phyloP scores from a whole-genome alignment of 257 asterid genomes.

The Fraxinus pennsylvanica region DNA sequence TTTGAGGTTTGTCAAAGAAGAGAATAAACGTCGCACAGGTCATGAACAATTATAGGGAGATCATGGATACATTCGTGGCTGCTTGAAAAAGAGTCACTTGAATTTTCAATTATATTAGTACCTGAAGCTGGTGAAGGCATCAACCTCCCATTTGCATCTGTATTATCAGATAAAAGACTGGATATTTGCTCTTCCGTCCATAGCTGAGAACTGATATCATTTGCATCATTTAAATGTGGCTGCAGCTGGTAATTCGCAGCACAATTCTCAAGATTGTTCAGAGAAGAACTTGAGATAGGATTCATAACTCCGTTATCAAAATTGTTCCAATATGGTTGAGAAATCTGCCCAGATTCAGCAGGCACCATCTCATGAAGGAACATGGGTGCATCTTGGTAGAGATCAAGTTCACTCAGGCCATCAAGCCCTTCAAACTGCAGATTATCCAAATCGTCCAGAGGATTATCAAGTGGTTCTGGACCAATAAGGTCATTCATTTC shows the following conservation, averaged over 20 bases:
- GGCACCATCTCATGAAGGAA: constrained; percentile 42
- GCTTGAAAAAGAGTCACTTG: constrained; percentile 32
- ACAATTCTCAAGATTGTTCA: constrained; percentile 32
- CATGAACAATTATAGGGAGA: constrained; percentile 12
- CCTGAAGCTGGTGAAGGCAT: constrained; percentile 61
- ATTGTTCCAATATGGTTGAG: constrained; percentile 35
- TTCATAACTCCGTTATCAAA: constrained; percentile 32
- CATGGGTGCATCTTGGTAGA: constrained; percentile 52
- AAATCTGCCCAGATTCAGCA: constrained; percentile 34
- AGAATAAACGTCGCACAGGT: constrained; percentile 25
- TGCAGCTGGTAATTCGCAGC: constrained; percentile 37
- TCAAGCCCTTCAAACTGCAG: constrained; percentile 45
- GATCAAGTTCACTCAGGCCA: constrained; percentile 58
- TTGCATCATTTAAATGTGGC: constrained; percentile 36
- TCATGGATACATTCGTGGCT: constrained; percentile 32
- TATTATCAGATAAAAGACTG: constrained; percentile 33
- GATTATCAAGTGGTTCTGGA: constrained; percentile 41
- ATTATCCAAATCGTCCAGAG: constrained; percentile 31
- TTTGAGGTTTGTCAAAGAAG: constrained; percentile 40
- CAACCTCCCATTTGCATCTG: constrained; percentile 43
- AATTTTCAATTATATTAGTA: constrained; percentile 41
- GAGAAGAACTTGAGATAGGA: constrained; percentile 22
- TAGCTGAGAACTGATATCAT: constrained; percentile 39
- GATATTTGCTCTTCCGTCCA: constrained; percentile 52
- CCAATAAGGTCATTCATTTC: constrained; percentile 74